These are phyloP conservation scores for Solanum medicagineum DNA, from an alignment of 257 asterid genomes.

Conservation along the genomic window DNA sequence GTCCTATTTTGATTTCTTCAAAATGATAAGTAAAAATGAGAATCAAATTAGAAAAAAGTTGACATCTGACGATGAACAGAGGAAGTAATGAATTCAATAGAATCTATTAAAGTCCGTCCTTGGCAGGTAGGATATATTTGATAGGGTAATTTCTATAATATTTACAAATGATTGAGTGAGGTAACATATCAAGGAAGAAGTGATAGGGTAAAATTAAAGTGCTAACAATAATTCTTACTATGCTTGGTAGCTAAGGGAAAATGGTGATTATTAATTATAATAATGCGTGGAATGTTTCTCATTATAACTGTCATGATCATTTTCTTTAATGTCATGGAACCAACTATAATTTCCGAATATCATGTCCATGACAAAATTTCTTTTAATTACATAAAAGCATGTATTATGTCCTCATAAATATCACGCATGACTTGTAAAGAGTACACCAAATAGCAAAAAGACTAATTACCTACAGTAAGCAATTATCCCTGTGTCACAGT, in stretches of 20 bases:
- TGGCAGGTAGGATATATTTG: not conserved
- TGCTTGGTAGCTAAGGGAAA: not conserved
- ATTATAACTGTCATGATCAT: not conserved
- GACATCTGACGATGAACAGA: too few species aligned
- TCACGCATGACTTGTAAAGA: not conserved
- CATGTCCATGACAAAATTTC: not conserved
- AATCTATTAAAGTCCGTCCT: too few species aligned
- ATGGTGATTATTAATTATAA: not conserved
- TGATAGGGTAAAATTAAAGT: not conserved
- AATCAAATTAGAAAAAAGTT: too few species aligned
- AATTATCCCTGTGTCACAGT: not conserved
- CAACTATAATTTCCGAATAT: not conserved
- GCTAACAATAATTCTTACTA: not conserved
- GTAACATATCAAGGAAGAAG: not conserved
- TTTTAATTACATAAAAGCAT: not conserved
- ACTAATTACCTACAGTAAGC: not conserved
- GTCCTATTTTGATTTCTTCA: too few species aligned
- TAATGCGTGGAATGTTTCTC: not conserved
- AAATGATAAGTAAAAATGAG: too few species aligned
- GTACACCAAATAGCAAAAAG: not conserved
- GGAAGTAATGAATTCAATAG: too few species aligned
- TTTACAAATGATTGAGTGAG: not conserved
- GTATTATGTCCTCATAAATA: not conserved
- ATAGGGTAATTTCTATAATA: not conserved
- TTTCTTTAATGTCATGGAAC: not conserved